Conservation (phyloP, 192 early-diverging fungal genomes). For the Irineochytrium annulatum region DNA sequence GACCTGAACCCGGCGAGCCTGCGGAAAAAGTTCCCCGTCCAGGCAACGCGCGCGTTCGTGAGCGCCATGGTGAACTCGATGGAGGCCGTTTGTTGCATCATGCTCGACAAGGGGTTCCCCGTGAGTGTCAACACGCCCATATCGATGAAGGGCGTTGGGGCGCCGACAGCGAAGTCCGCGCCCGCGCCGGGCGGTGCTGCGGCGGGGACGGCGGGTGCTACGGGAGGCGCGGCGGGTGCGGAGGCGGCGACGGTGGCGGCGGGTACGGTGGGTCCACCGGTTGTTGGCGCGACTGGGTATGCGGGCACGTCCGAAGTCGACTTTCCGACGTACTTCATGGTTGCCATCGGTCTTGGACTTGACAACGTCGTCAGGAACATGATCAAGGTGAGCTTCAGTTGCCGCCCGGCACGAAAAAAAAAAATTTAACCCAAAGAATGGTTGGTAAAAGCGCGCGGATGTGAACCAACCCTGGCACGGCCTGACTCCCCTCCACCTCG, state of each 20-base stretch:
- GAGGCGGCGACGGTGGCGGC: neutral
- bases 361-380: conserved; percentile 43
- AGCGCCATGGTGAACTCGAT: conserved; percentile 43
- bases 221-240: neutral
- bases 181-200: neutral
- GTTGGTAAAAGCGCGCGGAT: conserved; percentile 25
- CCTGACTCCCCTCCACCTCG: conserved; percentile 46
- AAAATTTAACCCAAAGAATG: neutral
- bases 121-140: conserved; percentile 47
- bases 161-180: neutral
- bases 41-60: conserved; percentile 44
- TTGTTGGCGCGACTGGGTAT: neutral
- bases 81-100: conserved; percentile 45
- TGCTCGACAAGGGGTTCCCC: conserved; percentile 57
- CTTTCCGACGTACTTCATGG: conserved; percentile 49
- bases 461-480: conserved; percentile 50
- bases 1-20: conserved; percentile 29
- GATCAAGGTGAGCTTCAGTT: conserved; percentile 41
- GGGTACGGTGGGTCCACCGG: neutral
- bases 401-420: neutral
- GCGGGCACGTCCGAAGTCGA: conserved; percentile 11
- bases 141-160: neutral
- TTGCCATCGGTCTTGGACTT: conserved; percentile 43
- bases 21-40: conserved; percentile 38
- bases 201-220: neutral